Conservation (phyloP, 345 rosid genomes). For the Conringia planisiliqua region DNA sequence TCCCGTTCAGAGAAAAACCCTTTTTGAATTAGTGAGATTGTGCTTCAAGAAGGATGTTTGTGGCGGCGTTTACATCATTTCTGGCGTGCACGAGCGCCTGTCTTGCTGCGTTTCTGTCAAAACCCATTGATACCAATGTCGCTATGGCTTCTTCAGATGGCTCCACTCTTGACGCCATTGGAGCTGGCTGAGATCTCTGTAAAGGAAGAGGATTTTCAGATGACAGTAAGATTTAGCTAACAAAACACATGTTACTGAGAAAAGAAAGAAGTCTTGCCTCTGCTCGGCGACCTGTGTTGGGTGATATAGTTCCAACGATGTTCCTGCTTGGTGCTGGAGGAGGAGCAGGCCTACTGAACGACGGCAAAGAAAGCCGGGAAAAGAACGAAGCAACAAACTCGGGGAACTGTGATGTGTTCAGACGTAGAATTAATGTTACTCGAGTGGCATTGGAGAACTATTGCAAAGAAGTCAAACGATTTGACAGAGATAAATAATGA, state of each 20-base stretch:
- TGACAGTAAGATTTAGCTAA: slow-evolving; percentile 1
- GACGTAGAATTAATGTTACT: slow-evolving; percentile 10
- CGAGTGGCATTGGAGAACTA: neutral
- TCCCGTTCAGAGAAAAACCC: neutral
- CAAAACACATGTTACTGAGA: neutral
- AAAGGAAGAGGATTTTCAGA: slow-evolving; percentile 4
- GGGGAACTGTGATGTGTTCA: slow-evolving; percentile 60
- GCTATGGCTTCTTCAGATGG: slow-evolving; percentile 71
- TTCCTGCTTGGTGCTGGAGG: slow-evolving; percentile 56
- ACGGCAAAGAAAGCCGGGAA: slow-evolving; percentile 67
- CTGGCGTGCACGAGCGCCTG: slow-evolving; percentile 86
- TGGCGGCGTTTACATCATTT: slow-evolving; percentile 84
- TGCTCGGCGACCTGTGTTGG: slow-evolving; percentile 51
- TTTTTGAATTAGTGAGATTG: slow-evolving; percentile 44
- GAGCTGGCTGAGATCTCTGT: slow-evolving; percentile 65
- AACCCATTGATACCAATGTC: slow-evolving; percentile 81
- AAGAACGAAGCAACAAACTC: slow-evolving; percentile 64
- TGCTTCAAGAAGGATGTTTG: slow-evolving; percentile 94
- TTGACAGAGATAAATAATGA: neutral
- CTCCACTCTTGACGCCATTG: slow-evolving; percentile 41
- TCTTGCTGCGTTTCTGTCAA: slow-evolving; percentile 79
- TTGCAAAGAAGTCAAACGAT: neutral
- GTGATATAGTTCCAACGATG: slow-evolving; percentile 33
- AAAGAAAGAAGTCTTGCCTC: slow-evolving; percentile 49
- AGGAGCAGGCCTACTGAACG: slow-evolving; percentile 45